phyloP scores from a whole-genome alignment of 75 land plant genomes.

The Cunninghamia lanceolata region DNA sequence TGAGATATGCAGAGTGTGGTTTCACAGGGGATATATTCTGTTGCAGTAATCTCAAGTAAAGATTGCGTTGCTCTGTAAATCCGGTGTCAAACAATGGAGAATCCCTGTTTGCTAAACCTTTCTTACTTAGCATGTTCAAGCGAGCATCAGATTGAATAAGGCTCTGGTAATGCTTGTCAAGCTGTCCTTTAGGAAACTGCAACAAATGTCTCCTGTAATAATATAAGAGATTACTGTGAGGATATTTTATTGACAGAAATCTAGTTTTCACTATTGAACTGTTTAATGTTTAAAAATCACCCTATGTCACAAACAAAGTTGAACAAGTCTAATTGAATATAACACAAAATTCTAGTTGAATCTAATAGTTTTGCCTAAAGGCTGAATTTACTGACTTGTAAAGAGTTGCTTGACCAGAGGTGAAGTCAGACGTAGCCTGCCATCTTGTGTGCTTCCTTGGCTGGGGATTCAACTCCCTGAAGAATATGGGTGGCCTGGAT shows the following conservation, averaged over 20 bases:
- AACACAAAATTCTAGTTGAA: not conserved
- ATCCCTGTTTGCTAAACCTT: not conserved
- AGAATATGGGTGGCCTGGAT: constrained; percentile 76
- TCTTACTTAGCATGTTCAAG: constrained; percentile 32
- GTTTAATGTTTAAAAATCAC: not conserved
- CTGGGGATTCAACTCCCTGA: constrained; percentile 68
- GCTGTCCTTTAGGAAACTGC: constrained; percentile 56
- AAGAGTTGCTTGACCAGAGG: constrained; percentile 68
- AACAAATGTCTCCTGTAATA: constrained; percentile 63
- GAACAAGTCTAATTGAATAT: not conserved
- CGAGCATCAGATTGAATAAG: constrained; percentile 62
- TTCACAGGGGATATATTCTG: not conserved
- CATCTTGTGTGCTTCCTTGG: constrained; percentile 84
- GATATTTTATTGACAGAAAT: too few species aligned
- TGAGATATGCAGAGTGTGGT: constrained; percentile 1
- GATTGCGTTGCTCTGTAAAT: not conserved
- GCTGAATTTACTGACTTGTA: constrained; percentile 35
- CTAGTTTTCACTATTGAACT: not conserved
- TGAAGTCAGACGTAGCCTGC: constrained; percentile 69
- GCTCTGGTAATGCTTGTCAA: constrained; percentile 69
- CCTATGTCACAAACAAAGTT: not conserved
- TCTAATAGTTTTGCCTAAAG: not conserved
- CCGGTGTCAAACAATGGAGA: not conserved
- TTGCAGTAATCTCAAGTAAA: not conserved
- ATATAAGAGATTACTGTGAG: not conserved